Evolutionary conservation across 352 stramenopile genomes (phyloP).

Genomic region (Phytophthora sp.): DNA sequence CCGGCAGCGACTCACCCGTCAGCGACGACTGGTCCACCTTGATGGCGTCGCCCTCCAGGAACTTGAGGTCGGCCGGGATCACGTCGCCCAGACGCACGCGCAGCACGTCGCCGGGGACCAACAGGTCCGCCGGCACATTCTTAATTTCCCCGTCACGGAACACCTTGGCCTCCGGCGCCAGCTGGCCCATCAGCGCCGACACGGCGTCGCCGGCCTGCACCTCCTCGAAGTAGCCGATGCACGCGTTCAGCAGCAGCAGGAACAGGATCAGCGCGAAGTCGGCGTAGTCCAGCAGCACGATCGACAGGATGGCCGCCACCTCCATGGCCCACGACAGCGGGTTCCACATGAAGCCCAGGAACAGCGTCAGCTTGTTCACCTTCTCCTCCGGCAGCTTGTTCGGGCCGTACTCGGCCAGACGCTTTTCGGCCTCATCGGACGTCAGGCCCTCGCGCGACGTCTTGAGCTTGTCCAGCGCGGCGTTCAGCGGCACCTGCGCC

Average conservation of each 20-base stretch:
- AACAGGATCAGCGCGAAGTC: constrained; percentile 79
- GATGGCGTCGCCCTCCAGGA: constrained; percentile 79
- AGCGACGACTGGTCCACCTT: constrained; percentile 93
- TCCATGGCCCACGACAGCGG: constrained; percentile 87
- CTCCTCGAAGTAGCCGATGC: too few species aligned
- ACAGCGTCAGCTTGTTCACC: constrained; percentile 81
- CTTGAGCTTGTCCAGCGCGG: constrained; percentile 85
- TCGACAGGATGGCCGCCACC: constrained; percentile 69
- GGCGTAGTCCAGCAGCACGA: constrained; percentile 79
- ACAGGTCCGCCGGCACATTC: constrained; percentile 64
- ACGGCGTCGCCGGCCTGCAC: too few species aligned
- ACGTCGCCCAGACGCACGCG: constrained; percentile 89
- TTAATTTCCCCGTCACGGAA: constrained; percentile 83
- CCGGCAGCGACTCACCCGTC: constrained; percentile 94
- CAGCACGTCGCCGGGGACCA: constrained; percentile 81
- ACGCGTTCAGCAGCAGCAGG: too few species aligned
- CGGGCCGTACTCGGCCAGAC: constrained; percentile 74
- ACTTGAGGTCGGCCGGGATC: constrained; percentile 92
- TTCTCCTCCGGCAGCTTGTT: constrained; percentile 86
- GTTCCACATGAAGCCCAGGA: constrained; percentile 86
- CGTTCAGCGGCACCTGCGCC: constrained; percentile 75
- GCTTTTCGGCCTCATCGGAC: constrained; percentile 74
- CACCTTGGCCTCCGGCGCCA: constrained; percentile 86
- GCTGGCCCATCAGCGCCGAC: constrained; percentile 88
- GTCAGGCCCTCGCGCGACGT: constrained; percentile 72